Evolutionary conservation across 805 yeast species (phyloP).

Genomic region (Ogataea pini): DNA sequence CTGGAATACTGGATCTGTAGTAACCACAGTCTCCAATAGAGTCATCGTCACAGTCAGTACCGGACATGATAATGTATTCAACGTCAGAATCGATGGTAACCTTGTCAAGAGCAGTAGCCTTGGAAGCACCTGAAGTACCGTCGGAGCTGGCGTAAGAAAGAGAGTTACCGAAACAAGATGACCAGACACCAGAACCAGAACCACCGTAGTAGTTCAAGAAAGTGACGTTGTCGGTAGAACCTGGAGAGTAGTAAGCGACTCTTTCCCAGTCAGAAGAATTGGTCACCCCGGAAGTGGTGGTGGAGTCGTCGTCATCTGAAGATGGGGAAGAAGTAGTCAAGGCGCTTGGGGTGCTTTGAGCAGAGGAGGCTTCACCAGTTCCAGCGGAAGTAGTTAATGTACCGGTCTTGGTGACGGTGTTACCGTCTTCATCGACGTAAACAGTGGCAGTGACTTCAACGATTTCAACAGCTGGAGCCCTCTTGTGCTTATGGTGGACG

Average conservation of each 20-base stretch:
- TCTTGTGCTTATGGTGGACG: conserved; percentile 53
- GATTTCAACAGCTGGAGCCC: conserved; percentile 63
- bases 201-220: conserved; percentile 88
- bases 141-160: conserved; percentile 80
- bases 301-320: background rate
- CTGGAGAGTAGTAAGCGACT: conserved; percentile 65
- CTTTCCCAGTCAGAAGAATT: conserved; percentile 66
- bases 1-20: conserved; percentile 84
- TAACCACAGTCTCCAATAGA: conserved; percentile 70
- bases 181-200: conserved; percentile 85
- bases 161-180: conserved; percentile 86
- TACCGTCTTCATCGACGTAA: conserved; percentile 61
- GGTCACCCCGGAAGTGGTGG: conserved; percentile 13
- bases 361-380: conserved; percentile 28
- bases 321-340: conserved; percentile 30
- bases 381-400: conserved; percentile 26
- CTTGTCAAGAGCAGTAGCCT: conserved; percentile 68
- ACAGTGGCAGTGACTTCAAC: conserved; percentile 81
- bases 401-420: conserved; percentile 34
- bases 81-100: conserved; percentile 67
- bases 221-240: conserved; percentile 66
- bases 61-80: conserved; percentile 84
- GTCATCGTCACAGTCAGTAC: conserved; percentile 52
- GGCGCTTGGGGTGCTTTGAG: conserved; percentile 28
- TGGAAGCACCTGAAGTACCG: conserved; percentile 70